Base-by-base conservation (phyloP, 2,329 filamentous ascomycete genomes). In the Bipolaris zeicola region DNA sequence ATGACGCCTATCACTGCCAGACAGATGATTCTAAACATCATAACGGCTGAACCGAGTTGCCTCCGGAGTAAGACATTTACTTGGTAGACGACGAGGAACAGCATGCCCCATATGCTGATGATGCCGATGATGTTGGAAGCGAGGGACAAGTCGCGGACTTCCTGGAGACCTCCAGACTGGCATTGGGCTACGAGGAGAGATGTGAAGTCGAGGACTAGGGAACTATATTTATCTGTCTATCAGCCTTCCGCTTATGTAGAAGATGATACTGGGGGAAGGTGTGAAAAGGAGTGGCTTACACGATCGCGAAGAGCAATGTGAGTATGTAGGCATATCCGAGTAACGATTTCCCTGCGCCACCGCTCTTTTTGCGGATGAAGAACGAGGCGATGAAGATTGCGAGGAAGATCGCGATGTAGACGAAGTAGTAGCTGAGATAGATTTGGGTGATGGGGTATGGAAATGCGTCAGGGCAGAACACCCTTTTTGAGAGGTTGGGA, bases 31-130 rank as follows among this genome's bases (percentile, higher is more conserved):
- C 64, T 69, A 39, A 65, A 60, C 5, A 54, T 22, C 5, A 20
- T 46, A 3, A 54, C 43, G 3, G 36, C 46, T 41, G 61, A 56
- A 16, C 60, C 59, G 14, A 69, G 57, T 33, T 58, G 63, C 38
- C 63, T 34, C 36, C 62, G 62, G 1, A 76, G 64, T 54, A 65
- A 48, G 10, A 24, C 57, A 61, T 73, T 73, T 47, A 75, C 52
- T 7, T 44, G 48, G 47, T 58, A 71, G 28, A 71, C 45, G 5
- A 67, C 60, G 2, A 69, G 54, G 6, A 69, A 59, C 1, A 74
- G 62, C 1, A 75, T 49, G 50, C 66, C 41, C 51, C 58, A 69
- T n/a, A 54, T 39, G 38, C 45, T 58, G 7, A 75, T 18, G n/a
- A 22, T 7, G 45, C 51, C 55, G 41, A 74, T 70, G 1, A 74